Evolutionary conservation across 768 basidiomycete genomes (phyloP).

Genomic region (Collybiopsis confluens): DNA sequence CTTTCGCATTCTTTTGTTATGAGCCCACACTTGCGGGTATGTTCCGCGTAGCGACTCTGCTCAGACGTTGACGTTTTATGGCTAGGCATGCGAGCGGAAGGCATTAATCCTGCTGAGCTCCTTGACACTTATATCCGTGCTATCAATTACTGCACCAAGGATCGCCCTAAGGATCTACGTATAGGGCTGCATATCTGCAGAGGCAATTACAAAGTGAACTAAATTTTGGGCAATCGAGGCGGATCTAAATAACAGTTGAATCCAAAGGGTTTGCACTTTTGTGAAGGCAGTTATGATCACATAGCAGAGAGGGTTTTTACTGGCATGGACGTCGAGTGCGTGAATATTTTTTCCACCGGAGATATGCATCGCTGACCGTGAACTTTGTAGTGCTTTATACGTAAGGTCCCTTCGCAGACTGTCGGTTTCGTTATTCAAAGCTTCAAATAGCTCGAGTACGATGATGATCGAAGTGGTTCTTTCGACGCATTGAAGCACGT

Average conservation of each 20-base stretch:
- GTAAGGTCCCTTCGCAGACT: constrained; percentile 21
- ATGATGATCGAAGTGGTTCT: constrained; percentile 58
- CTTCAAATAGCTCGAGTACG: constrained; percentile 53
- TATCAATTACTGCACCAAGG: constrained; percentile 52
- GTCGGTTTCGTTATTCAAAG: neutral
- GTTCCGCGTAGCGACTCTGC: no score
- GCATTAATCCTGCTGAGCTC: constrained; percentile 58
- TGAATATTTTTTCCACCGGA: no score
- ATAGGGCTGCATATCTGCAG: constrained; percentile 61
- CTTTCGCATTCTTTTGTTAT: constrained; percentile 63
- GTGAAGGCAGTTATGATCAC: constrained; percentile 55
- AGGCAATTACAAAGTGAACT: constrained; percentile 47
- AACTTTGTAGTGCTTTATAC: constrained; percentile 33
- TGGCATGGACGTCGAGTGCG: constrained; percentile 47
- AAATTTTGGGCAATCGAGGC: neutral
- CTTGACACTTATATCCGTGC: constrained; percentile 67
- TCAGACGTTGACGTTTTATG: constrained; percentile 12
- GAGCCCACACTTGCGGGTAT: constrained; percentile 41
- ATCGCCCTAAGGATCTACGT: constrained; percentile 49
- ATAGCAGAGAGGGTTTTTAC: constrained; percentile 56
- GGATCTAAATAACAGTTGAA: no score
- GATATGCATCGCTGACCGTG: no score
- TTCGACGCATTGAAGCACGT: constrained; percentile 52
- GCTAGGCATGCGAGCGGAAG: constrained; percentile 48
- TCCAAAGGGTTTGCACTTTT: constrained; percentile 42